A percentile compares a stretch with the other conserved stretches of the same genome.
Evolutionary conservation across 2,329 filamentous ascomycete genomes (phyloP).

Genomic region (Fusarium clavum): DNA sequence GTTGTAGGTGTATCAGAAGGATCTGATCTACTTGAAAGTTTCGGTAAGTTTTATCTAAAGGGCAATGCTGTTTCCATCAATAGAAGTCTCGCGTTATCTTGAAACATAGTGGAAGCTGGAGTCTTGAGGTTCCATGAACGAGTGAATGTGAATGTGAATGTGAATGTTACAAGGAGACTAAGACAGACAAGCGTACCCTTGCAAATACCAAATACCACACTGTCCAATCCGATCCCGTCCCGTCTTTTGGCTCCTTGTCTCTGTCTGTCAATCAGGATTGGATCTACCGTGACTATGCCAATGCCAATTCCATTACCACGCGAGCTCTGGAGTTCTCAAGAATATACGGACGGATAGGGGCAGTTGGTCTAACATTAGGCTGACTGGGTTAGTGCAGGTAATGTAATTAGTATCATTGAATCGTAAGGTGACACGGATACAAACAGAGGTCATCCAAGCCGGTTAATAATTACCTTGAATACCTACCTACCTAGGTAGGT

Average conservation of each 20-base stretch:
- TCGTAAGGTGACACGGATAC: background rate
- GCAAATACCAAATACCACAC: background rate
- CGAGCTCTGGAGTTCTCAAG: constrained; percentile 4
- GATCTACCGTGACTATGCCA: constrained; percentile 24
- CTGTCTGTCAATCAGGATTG: constrained; percentile 20
- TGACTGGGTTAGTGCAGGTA: background rate
- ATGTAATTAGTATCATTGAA: background rate
- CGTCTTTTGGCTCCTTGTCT: constrained; percentile 2
- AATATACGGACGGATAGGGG: constrained; percentile 21
- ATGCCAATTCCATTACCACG: constrained; percentile 25
- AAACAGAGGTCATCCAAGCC: background rate
- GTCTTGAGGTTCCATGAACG: background rate
- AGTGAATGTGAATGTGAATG: background rate
- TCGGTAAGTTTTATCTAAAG: background rate
- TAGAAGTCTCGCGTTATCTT: background rate
- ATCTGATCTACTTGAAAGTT: background rate
- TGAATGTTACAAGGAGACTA: constrained; percentile 10
- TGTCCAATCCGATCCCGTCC: constrained; percentile 28
- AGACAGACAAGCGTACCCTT: constrained; percentile 18
- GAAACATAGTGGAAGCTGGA: background rate
- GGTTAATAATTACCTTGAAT: background rate
- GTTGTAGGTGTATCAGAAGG: background rate
- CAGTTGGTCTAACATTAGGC: background rate
- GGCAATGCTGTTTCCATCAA: constrained; percentile 17
- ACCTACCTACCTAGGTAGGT: background rate